Evolutionary conservation across 2,329 filamentous ascomycete genomes (phyloP).

Genomic region (Aspergillus arachidicola): DNA sequence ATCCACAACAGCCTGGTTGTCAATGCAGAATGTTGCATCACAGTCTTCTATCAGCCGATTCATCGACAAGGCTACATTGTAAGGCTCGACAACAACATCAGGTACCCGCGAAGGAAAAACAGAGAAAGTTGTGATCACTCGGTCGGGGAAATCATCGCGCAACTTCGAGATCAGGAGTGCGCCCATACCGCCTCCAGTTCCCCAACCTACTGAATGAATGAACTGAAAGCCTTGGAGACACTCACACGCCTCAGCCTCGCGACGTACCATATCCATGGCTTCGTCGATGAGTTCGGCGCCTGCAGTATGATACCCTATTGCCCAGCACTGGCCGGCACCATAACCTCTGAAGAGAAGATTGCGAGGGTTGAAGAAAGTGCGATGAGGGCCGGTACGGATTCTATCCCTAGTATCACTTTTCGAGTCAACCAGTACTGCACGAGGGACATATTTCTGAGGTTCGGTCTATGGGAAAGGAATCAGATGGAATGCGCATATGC

Average conservation of each 20-base stretch:
- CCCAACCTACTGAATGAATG: conserved; percentile 99
- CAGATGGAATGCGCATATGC: too few relatives aligned
- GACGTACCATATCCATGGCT: conserved; percentile 96
- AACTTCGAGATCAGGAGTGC: conserved; percentile 99
- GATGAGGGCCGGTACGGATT: conserved; percentile 95
- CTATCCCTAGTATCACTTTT: conserved; percentile 99
- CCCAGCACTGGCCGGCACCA: conserved; percentile 99
- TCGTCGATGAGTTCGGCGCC: conserved; percentile 98
- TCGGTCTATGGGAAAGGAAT: conserved; percentile 44
- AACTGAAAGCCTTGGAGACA: conserved; percentile 99
- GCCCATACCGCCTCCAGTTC: conserved; percentile 99
- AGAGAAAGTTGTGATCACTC: conserved; percentile 99
- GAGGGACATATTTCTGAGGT: conserved; percentile 98
- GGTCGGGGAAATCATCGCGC: conserved; percentile 99
- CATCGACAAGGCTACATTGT: conserved; percentile 98
- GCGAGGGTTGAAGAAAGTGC: conserved; percentile 98
- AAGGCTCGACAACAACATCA: conserved; percentile 98
- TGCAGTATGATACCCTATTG: conserved; percentile 99
- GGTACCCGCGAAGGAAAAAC: conserved; percentile 97
- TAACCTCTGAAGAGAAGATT: conserved; percentile 99
- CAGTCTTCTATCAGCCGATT: conserved; percentile 99
- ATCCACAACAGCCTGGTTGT: conserved; percentile 99
- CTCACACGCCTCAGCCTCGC: conserved; percentile 98
- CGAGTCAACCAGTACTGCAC: conserved; percentile 97
- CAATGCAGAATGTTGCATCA: conserved; percentile 99